Conservation (phyloP, 495 filamentous ascomycete genomes). For the Aspergillus conjunctus region DNA sequence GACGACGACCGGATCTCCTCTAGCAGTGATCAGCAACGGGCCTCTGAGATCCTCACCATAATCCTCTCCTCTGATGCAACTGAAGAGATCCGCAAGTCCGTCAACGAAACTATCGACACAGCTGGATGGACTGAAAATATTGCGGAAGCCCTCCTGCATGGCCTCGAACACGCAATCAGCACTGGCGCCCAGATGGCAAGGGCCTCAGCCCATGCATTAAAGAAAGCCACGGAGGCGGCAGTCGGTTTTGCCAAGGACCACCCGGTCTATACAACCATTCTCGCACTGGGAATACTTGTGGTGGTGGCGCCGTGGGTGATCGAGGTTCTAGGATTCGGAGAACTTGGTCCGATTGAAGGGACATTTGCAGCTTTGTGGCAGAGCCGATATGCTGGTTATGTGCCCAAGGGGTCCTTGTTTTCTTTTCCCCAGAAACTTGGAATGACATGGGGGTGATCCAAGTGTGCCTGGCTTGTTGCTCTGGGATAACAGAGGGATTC, state of each 20-base stretch:
- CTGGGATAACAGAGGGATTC: no score
- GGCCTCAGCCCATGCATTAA: constrained; percentile 37
- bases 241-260: constrained; percentile 45
- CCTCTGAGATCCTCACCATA: constrained; percentile 20
- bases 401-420: constrained; percentile 51
- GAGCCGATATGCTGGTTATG: constrained; percentile 42
- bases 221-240: constrained; percentile 33
- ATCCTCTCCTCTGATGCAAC: constrained; percentile 20
- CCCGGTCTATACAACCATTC: constrained; percentile 45
- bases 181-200: constrained; percentile 32
- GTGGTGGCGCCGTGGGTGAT: constrained; percentile 47
- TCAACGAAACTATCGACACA: constrained; percentile 17
- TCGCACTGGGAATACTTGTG: constrained; percentile 54
- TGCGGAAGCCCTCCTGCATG: constrained; percentile 36
- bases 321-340: constrained; percentile 52
- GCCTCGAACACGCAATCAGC: constrained; percentile 35
- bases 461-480: no score
- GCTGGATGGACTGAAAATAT: constrained; percentile 45
- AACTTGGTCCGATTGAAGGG: constrained; percentile 49
- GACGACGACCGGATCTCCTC: background rate
- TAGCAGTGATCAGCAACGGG: constrained; percentile 3
- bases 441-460: constrained; percentile 38
- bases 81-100: constrained; percentile 15
- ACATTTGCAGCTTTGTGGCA: constrained; percentile 53
- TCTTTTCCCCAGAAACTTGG: constrained; percentile 54